Evolutionary conservation across 2,329 filamentous ascomycete species (phyloP), one percentile per base, ranked within the genome.

Genomic region (Pseudocercospora pini-densiflorae): DNA sequence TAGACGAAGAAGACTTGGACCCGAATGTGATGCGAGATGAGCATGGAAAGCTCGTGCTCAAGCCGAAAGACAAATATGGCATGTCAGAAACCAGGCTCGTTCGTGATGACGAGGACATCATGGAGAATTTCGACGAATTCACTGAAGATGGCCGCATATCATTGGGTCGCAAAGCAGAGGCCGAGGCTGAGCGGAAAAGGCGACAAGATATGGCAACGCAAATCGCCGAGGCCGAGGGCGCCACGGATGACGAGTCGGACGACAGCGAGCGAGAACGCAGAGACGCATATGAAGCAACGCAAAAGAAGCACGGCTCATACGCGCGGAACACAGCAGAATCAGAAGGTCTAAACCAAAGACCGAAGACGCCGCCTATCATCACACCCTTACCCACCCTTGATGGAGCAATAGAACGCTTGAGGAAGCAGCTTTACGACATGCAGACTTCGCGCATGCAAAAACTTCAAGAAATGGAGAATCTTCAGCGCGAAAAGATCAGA

Each of bases 71-170:
- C 73, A 88, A 90, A 70, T 86, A 88, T 36, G 86, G 70, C 14
- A 61, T 67, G 31, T 68, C 75, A 3, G 82, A 93, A 68, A 91
- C 90, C 5, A 87, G 94, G 1, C 85, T 98, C 1, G 86, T 93
- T 5, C 87, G 86, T 49, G 93, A 97, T 36, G 94, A 98, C 73
- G 94, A 98, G 76, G 93, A 98, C 74, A 86, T 97, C 0, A 92
- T 92, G 43, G 95, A 98, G 80, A 94, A 93, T 0, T 98, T 97
- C 72, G 94, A 98, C 67, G 90, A 94, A 62, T 97, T 92, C 67
- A 79, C 77, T 73, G 92, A 75, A 64, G 74, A 97, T 75, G 93
- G 92, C 8, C 88, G 88, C 7, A 87, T 97, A 9, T 87, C 92
- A 1, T 83, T 97, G 0, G 92, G 93, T 36, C 88, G 86, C 68